Evolutionary conservation across 345 rosid species (phyloP), one percentile per base, ranked within the genome.

Genomic region (Acer campestre): DNA sequence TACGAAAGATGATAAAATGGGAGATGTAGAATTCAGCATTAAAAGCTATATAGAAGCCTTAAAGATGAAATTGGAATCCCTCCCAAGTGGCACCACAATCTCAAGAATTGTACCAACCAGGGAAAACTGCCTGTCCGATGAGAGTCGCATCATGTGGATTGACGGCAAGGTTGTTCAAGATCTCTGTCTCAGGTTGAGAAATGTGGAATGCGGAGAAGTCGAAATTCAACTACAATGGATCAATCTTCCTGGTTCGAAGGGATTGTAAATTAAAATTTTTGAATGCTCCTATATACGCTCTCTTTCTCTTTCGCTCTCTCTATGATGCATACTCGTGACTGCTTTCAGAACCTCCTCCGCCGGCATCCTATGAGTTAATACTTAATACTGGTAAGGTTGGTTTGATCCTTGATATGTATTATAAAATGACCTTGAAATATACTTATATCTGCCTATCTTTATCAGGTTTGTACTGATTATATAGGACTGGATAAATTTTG

Each of bases 1-100:
- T 71, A 89, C 87, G 85, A 90, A 87, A 78, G 99, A 97, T 78
- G 99, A 97, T 76, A 86, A 86, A 80, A 94, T 94, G 99, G 98
- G 98, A 51, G 91, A 97, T 70, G 98, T 98, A 1, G 98, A 94
- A 76, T 84, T 97, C 64, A 89, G 84, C 80, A 88, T 97, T 55
- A 87, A 75, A 74, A 73, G 90, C 0, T 97, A 78, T 58, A 77
- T 90, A 13, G 93, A 90, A 75, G 96, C 96, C 68, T 84, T 89
- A 68, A 89, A 65, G 85, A 90, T 87, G 93, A 80, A 88, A 44
- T 80, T 90, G 73, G 61, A 35, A 0, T 84, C 82, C 48, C 66
- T 91, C 31, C 93, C 97, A 13, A 80, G 73, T 53, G 98, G 97
- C 77, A 90, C 95, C 58, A 78, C 87, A 46, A 80, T 96, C 67